Evolutionary conservation across 257 asterid genomes (phyloP).

Genomic region (Linaria vulgaris): DNA sequence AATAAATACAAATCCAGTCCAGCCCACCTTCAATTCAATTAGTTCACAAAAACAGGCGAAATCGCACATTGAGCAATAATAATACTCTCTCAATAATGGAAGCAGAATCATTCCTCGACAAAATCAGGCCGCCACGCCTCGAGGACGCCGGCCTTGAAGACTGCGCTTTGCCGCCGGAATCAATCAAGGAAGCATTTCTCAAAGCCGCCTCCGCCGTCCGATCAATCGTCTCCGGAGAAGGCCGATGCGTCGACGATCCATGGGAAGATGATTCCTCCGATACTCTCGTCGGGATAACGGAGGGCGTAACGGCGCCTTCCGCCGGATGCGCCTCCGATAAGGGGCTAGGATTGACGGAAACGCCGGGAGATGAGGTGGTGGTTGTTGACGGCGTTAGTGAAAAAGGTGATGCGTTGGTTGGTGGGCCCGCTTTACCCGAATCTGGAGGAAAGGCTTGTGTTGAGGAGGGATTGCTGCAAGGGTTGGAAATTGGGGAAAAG

Average conservation of each 20-base stretch:
- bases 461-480: conserved; percentile 59
- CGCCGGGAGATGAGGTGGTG: conserved; percentile 46
- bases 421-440: conserved; percentile 34
- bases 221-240: conserved; percentile 46
- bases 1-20: no score
- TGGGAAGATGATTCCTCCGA: conserved; percentile 54
- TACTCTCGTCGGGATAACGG: conserved; percentile 46
- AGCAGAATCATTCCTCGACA: conserved; percentile 40
- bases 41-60: no score
- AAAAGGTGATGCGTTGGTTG: conserved; percentile 43
- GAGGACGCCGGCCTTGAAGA: conserved; percentile 98
- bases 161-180: conserved; percentile 84
- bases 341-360: conserved; percentile 43
- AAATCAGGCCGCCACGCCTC: conserved; percentile 65
- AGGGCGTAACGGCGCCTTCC: conserved; percentile 34
- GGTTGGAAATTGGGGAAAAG: conserved; percentile 55
- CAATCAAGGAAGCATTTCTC: conserved; percentile 68
- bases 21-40: no score
- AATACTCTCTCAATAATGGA: conserved; percentile 40
- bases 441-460: conserved; percentile 50
- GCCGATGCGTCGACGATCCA: conserved; percentile 58
- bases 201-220: conserved; percentile 80
- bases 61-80: no score
- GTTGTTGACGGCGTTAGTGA: conserved; percentile 36
- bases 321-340: conserved; percentile 54